Evolutionary conservation across 495 filamentous ascomycete species (phyloP).

Genomic region (Talaromyces thailandensis): DNA sequence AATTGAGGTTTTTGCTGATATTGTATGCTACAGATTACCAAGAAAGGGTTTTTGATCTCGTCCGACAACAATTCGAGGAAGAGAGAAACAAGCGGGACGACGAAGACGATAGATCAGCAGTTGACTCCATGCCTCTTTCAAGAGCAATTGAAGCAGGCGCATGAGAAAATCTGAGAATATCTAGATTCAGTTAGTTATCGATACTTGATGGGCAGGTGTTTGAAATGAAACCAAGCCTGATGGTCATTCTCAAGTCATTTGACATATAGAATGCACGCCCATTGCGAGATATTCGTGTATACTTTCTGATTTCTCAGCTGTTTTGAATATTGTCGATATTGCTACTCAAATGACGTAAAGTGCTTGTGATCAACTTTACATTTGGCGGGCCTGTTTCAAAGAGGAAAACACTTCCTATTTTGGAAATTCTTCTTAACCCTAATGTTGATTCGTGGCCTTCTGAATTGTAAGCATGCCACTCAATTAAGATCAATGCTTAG

Average conservation of each 20-base stretch:
- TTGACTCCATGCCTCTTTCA: conserved; percentile 6
- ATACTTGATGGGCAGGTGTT: background rate
- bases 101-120: conserved; percentile 7
- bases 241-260: too few species aligned
- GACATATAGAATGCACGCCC: too few species aligned
- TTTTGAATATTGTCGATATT: background rate
- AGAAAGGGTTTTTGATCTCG: conserved; percentile 42
- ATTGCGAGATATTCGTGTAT: background rate
- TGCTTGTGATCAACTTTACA: background rate
- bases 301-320: too few species aligned
- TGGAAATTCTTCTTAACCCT: background rate
- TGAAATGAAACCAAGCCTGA: background rate
- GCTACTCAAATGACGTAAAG: background rate
- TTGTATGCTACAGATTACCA: conserved; percentile 37
- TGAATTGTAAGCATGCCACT: background rate
- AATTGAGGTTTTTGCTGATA: background rate
- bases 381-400: background rate
- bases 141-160: conserved; percentile 3
- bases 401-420: background rate
- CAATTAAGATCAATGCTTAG: background rate
- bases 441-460: background rate
- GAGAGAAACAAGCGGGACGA: conserved; percentile 17
- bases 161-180: background rate
- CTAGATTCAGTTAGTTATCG: background rate
- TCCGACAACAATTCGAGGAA: conserved; percentile 37